Percentiles rank a stretch among this genome's conserved stretches.
Evolutionary conservation across 179 eudicot genomes (phyloP).

Genomic region (Patellifolia procumbens): DNA sequence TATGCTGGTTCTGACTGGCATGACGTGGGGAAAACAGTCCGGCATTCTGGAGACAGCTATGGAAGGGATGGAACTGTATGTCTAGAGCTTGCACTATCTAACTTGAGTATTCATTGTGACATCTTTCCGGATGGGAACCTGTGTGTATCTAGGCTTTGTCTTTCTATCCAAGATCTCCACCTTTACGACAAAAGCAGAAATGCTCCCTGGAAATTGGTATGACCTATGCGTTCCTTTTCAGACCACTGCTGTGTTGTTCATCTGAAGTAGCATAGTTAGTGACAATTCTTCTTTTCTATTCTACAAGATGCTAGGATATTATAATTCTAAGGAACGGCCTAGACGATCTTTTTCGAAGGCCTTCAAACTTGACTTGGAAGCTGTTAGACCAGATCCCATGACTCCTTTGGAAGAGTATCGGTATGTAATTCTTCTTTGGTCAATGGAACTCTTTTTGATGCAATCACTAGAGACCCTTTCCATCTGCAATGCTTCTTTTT

Average conservation of each 20-base stretch:
- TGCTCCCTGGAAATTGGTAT: slow-evolving; percentile 95
- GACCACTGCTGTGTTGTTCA: slow-evolving; percentile 3
- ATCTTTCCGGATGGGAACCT: slow-evolving; percentile 69
- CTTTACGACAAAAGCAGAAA: slow-evolving; percentile 67
- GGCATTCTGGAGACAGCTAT: slow-evolving; percentile 32
- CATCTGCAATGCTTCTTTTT: neutral
- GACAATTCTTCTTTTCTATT: slow-evolving; percentile 24
- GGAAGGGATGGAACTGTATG: slow-evolving; percentile 62
- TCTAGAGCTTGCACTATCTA: slow-evolving; percentile 69
- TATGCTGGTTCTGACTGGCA: slow-evolving; percentile 89
- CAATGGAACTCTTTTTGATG: neutral
- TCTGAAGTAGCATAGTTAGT: slow-evolving; percentile 14
- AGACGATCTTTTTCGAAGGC: slow-evolving; percentile 79
- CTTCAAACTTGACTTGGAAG: slow-evolving; percentile 74
- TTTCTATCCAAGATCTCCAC: slow-evolving; percentile 65
- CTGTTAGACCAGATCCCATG: slow-evolving; percentile 85
- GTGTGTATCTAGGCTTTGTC: slow-evolving; percentile 56
- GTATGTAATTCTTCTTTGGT: slow-evolving; percentile 35
- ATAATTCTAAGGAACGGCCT: slow-evolving; percentile 76
- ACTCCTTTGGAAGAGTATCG: slow-evolving; percentile 88
- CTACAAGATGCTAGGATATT: slow-evolving; percentile 75
- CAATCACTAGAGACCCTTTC: neutral
- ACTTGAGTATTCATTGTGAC: slow-evolving; percentile 55
- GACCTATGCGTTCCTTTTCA: slow-evolving; percentile 12
- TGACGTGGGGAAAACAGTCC: slow-evolving; percentile 33